These are phyloP conservation scores for Aaosphaeria arxii DNA, from an alignment of 2,329 filamentous ascomycete genomes.

Conservation along the genomic window DNA sequence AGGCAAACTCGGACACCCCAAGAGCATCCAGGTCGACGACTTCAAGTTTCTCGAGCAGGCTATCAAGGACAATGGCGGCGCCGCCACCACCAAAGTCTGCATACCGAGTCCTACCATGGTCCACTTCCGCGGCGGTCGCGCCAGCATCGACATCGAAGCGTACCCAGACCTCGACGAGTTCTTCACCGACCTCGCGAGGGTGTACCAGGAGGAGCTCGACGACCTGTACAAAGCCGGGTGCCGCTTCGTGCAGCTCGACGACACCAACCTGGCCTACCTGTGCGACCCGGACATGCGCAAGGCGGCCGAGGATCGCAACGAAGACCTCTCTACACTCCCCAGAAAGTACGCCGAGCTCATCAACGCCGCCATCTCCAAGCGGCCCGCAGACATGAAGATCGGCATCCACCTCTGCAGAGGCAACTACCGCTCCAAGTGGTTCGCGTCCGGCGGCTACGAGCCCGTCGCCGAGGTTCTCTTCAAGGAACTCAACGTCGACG, in stretches of 20 bases:
- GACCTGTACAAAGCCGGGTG: constrained; percentile 54
- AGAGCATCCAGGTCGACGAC: constrained; percentile 56
- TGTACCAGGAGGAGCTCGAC: constrained; percentile 55
- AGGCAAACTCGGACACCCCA: constrained; percentile 52
- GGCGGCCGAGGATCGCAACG: constrained; percentile 51
- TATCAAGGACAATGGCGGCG: constrained; percentile 39
- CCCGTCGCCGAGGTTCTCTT: constrained; percentile 58
- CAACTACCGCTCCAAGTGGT: constrained; percentile 58
- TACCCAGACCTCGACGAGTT: constrained; percentile 56
- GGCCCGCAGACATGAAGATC: constrained; percentile 54
- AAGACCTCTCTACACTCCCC: constrained; percentile 49
- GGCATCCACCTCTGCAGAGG: constrained; percentile 58
- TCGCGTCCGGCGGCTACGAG: constrained; percentile 58
- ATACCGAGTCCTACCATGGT: constrained; percentile 60
- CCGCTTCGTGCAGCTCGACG: constrained; percentile 58
- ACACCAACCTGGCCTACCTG: constrained; percentile 59
- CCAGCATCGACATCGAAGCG: constrained; percentile 51
- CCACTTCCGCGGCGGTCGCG: constrained; percentile 56
- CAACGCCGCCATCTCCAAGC: constrained; percentile 53
- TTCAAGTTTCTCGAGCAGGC: constrained; percentile 53
- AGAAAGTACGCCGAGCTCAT: constrained; percentile 54
- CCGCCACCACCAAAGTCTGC: constrained; percentile 52
- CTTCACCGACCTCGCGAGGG: constrained; percentile 55
- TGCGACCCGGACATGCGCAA: constrained; percentile 56
- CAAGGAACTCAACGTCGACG: constrained; percentile 55